Evolutionary conservation across 129 eudicot species (phyloP).

Genomic region (Lonicera japonica): DNA sequence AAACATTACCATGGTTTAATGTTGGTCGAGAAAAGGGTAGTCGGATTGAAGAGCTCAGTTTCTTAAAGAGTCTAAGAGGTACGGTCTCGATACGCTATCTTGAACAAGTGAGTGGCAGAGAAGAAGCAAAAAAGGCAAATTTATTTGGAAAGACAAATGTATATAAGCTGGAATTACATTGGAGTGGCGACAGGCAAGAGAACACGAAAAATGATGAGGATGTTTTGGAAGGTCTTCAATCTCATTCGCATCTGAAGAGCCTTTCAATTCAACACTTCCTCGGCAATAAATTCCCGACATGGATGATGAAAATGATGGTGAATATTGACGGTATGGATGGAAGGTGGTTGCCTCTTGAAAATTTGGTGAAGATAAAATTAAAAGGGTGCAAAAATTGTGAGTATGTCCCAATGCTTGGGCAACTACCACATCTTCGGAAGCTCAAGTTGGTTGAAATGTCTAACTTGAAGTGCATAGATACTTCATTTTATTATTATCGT

Average conservation of each 20-base stretch:
- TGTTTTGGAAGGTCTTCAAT: slow-evolving; percentile 19
- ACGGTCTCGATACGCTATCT: slow-evolving; percentile 6
- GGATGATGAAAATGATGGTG: too few species aligned
- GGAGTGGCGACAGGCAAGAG: not conserved
- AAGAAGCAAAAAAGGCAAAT: slow-evolving; percentile 17
- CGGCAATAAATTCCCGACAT: too few species aligned
- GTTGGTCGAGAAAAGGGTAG: slow-evolving; percentile 15
- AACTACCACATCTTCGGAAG: slow-evolving; percentile 13
- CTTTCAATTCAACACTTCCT: too few species aligned
- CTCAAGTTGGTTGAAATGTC: not conserved
- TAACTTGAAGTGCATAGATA: not conserved
- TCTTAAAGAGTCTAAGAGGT: slow-evolving; percentile 21
- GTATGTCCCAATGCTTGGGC: too few species aligned
- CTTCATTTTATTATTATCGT: too few species aligned
- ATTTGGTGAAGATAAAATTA: too few species aligned
- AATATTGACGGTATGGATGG: slow-evolving; percentile 1
- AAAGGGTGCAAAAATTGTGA: too few species aligned
- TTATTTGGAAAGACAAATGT: slow-evolving; percentile 11
- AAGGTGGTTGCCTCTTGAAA: too few species aligned
- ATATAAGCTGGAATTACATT: not conserved
- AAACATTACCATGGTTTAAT: too few species aligned
- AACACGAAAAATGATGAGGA: slow-evolving; percentile 6
- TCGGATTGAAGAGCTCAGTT: slow-evolving; percentile 14
- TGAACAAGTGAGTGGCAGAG: too few species aligned
- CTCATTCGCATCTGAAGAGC: slow-evolving; percentile 11